Conservation (phyloP, 179 eudicot genomes). For the Corrigiola litoralis region DNA sequence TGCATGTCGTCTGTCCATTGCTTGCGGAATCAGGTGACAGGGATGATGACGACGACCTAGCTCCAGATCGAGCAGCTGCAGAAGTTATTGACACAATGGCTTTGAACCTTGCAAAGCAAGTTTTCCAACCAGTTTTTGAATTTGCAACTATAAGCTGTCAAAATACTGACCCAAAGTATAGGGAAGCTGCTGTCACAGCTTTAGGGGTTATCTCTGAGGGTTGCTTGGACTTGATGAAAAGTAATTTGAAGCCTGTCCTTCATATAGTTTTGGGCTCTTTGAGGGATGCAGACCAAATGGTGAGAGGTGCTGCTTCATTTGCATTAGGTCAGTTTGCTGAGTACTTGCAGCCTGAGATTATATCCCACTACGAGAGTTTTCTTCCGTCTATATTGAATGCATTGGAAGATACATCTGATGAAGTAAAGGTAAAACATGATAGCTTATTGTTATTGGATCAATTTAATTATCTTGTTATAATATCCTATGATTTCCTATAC, state of each 20-base stretch:
- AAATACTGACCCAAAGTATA: constrained; percentile 67
- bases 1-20: constrained; percentile 86
- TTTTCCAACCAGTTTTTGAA: constrained; percentile 72
- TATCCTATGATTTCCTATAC: constrained; percentile 12
- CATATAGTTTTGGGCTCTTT: constrained; percentile 85
- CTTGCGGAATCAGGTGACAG: constrained; percentile 72
- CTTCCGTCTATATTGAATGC: constrained; percentile 87
- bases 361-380: constrained; percentile 79
- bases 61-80: constrained; percentile 95
- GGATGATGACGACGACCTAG: constrained; percentile 87
- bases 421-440: constrained; percentile 68
- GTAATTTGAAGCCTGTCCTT: constrained; percentile 69
- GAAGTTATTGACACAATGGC: constrained; percentile 97
- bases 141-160: constrained; percentile 80
- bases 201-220: constrained; percentile 94
- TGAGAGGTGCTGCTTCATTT: constrained; percentile 95
- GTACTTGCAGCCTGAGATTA: constrained; percentile 95
- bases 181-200: constrained; percentile 93
- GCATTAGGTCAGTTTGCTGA: constrained; percentile 97
- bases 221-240: constrained; percentile 73
- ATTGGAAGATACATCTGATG: constrained; percentile 84
- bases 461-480: constrained; percentile 6
- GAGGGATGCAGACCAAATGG: constrained; percentile 94
- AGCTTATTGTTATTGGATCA: background rate
- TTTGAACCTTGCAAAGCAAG: constrained; percentile 73